phyloP scores from a whole-genome alignment of 257 asterid species.

The Datura wrightii region DNA sequence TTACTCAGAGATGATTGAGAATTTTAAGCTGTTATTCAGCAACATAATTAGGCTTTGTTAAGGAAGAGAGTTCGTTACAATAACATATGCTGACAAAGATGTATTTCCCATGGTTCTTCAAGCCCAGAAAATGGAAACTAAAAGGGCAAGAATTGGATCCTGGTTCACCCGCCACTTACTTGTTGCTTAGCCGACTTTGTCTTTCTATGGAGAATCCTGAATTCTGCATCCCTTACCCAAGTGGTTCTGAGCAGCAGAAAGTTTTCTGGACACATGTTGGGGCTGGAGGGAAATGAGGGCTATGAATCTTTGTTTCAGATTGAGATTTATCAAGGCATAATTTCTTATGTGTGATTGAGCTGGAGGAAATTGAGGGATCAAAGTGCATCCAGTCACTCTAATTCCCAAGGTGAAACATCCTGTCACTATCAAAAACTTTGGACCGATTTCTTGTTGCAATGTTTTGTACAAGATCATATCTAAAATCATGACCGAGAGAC shows the following conservation, averaged over 20 bases:
- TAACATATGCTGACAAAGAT: conserved; percentile 3
- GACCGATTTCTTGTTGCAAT: neutral
- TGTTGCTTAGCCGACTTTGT: neutral
- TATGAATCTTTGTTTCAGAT: conserved; percentile 1
- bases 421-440: neutral
- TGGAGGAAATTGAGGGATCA: neutral
- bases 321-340: neutral
- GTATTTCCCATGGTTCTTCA: neutral
- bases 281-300: neutral
- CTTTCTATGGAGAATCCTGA: neutral
- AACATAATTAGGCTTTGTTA: neutral
- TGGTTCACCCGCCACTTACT: neutral
- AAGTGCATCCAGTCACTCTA: neutral
- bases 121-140: neutral
- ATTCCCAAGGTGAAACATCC: neutral
- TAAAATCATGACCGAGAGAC: neutral
- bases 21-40: neutral
- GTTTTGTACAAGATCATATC: neutral
- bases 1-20: conserved; percentile 11
- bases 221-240: neutral
- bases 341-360: neutral
- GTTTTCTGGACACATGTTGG: neutral
- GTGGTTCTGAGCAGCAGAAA: neutral
- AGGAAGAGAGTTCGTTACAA: neutral
- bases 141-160: neutral